phyloP scores from a whole-genome alignment of 2,329 filamentous ascomycete species.

The Ceratocystis diversiconidia region DNA sequence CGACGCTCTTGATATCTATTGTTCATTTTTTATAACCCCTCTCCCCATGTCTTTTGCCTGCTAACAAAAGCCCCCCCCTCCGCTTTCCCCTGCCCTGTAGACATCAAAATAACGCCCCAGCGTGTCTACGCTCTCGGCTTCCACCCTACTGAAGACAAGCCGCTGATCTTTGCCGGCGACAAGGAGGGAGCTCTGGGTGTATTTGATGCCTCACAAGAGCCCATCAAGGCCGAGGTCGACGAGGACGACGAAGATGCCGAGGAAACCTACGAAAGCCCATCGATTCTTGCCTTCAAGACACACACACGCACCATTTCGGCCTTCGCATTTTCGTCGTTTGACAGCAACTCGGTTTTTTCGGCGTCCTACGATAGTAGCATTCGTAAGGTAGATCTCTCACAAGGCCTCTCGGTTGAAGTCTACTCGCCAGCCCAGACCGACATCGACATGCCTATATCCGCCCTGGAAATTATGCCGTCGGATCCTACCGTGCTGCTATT shows the following conservation, averaged over 20 bases:
- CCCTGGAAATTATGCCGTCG: constrained; percentile 60
- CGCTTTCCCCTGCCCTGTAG: constrained; percentile 29
- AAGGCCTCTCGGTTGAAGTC: constrained; percentile 64
- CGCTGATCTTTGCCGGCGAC: constrained; percentile 83
- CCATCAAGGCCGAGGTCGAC: constrained; percentile 29
- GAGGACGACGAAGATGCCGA: constrained; percentile 56
- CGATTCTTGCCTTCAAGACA: constrained; percentile 80
- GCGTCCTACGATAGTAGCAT: constrained; percentile 90
- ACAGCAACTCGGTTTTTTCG: constrained; percentile 63
- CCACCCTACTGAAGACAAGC: constrained; percentile 74
- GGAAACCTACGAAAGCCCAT: constrained; percentile 50
- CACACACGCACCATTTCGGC: constrained; percentile 80
- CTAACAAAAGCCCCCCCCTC: neutral
- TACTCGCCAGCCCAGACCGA: constrained; percentile 59
- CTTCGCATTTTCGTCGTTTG: constrained; percentile 61
- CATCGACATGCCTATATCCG: constrained; percentile 67
- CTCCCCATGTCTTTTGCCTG: neutral
- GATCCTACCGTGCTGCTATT: constrained; percentile 69
- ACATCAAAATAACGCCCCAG: constrained; percentile 83
- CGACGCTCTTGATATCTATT: neutral
- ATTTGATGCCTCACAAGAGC: constrained; percentile 70
- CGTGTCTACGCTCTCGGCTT: constrained; percentile 77
- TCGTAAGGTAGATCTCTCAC: constrained; percentile 68
- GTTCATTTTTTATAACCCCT: neutral
- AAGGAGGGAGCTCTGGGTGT: constrained; percentile 85